Evolutionary conservation across 352 stramenopile genomes (phyloP).

Genomic region (Elongisporangium senticosum): DNA sequence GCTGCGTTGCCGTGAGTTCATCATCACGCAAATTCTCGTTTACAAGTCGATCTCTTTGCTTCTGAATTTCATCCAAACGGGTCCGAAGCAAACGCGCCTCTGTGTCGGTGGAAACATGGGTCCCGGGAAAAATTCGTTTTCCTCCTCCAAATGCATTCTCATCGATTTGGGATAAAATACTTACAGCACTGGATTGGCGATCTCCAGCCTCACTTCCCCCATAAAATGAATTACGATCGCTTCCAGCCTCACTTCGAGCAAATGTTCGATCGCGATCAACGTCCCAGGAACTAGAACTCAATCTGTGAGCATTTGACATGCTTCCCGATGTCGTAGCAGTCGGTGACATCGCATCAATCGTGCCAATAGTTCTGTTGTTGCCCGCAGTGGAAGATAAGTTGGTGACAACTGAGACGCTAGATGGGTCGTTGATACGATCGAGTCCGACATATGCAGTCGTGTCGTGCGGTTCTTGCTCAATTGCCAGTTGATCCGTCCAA

Average conservation of each 20-base stretch:
- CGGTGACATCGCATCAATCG: conserved; percentile 3
- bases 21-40: conserved; percentile 32
- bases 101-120: conserved; percentile 64
- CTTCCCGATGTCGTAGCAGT: background rate
- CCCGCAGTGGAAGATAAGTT: conserved; percentile 42
- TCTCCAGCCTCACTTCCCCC: conserved; percentile 11
- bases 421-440: conserved; percentile 48
- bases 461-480: conserved; percentile 56
- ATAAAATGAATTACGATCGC: conserved; percentile 15
- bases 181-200: conserved; percentile 15
- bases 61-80: conserved; percentile 69
- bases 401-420: conserved; percentile 67
- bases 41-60: conserved; percentile 65
- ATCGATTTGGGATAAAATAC: conserved; percentile 73
- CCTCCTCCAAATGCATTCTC: conserved; percentile 69
- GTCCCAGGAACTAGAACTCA: background rate
- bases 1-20: conserved; percentile 47
- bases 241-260: conserved; percentile 7
- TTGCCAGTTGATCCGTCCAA: conserved; percentile 67
- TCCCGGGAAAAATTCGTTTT: conserved; percentile 59
- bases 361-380: conserved; percentile 18
- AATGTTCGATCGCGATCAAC: background rate
- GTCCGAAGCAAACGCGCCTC: conserved; percentile 77
- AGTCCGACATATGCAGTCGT: conserved; percentile 76
- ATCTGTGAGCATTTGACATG: background rate